These are phyloP conservation scores for Microstegium vimineum DNA, from an alignment of 176 grass and related monocot species.

Conservation along the genomic window DNA sequence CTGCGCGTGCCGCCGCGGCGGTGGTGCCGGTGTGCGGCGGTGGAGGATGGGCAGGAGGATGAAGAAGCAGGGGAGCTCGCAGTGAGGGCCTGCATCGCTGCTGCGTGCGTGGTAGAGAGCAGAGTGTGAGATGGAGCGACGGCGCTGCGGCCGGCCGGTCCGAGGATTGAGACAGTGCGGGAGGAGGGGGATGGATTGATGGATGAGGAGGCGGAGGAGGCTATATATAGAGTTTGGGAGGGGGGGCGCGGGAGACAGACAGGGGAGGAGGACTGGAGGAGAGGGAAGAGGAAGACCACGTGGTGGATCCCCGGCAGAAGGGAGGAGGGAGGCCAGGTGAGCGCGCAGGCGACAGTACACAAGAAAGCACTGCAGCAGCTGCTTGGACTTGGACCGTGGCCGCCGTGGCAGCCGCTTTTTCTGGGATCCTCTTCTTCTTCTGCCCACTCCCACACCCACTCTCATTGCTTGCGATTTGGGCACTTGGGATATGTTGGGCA, in stretches of 20 bases:
- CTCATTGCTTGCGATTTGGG: too few species aligned
- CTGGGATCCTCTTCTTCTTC: background rate
- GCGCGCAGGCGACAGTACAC: background rate
- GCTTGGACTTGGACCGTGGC: background rate
- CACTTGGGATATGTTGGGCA: too few species aligned
- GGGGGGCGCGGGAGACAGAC: too few species aligned
- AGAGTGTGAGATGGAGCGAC: too few species aligned
- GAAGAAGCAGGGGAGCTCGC: background rate
- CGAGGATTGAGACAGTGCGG: background rate
- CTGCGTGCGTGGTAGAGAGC: background rate
- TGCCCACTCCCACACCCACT: too few species aligned
- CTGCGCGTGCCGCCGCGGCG: background rate
- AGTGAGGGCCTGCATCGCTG: slow-evolving; percentile 28
- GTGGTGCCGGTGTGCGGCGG: background rate
- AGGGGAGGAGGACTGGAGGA: too few species aligned
- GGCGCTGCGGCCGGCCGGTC: too few species aligned
- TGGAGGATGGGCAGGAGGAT: background rate
- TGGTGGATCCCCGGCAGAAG: slow-evolving; percentile 17
- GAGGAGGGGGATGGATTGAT: too few species aligned
- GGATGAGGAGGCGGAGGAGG: background rate
- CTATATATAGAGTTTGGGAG: slow-evolving; percentile 36
- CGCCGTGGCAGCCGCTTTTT: too few species aligned
- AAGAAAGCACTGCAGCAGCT: background rate
- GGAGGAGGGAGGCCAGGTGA: background rate
- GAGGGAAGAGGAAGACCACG: too few species aligned